Percentiles rank a stretch among this genome's conserved stretches.
These are phyloP conservation scores for Xerophyta viscosa DNA, from an alignment of 106 monocot species.

Conservation along the genomic window DNA sequence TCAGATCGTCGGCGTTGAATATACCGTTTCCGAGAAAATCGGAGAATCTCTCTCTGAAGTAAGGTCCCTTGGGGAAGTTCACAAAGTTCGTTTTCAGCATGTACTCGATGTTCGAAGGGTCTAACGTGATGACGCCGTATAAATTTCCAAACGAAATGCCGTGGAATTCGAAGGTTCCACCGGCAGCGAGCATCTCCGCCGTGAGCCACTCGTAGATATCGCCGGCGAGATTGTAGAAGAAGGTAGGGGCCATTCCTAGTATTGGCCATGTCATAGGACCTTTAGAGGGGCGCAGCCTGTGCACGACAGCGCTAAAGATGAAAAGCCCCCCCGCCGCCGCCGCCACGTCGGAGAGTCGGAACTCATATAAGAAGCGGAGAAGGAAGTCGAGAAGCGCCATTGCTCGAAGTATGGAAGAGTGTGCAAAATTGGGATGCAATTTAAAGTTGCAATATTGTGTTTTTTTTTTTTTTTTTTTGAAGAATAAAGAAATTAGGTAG, in stretches of 20 bases:
- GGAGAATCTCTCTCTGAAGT: constrained; percentile 70
- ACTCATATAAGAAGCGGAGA: too few species aligned
- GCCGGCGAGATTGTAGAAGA: constrained; percentile 31
- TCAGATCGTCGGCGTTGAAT: constrained; percentile 77
- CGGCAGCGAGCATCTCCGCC: constrained; percentile 10
- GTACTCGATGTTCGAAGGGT: constrained; percentile 71
- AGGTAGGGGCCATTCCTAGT: constrained; percentile 51
- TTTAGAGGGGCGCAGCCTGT: constrained; percentile 19
- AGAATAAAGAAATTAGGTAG: too few species aligned
- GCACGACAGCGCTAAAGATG: constrained; percentile 24
- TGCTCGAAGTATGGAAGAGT: too few species aligned
- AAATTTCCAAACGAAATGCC: constrained; percentile 55
- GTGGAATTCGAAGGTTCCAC: constrained; percentile 70
- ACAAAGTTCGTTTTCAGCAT: constrained; percentile 66
- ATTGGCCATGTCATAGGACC: constrained; percentile 82
- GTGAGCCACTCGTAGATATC: constrained; percentile 73
- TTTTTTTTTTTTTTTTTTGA: too few species aligned
- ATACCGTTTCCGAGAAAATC: constrained; percentile 91
- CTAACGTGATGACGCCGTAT: constrained; percentile 46
- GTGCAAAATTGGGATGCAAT: too few species aligned
- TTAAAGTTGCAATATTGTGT: too few species aligned
- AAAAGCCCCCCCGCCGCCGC: constrained; percentile 27
- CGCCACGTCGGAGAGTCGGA: constrained; percentile 20
- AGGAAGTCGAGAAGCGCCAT: too few species aligned
- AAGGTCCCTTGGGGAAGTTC: constrained; percentile 85